Base-by-base conservation (phyloP, 2,329 filamentous ascomycete species). In the Fusarium nelsonii region DNA sequence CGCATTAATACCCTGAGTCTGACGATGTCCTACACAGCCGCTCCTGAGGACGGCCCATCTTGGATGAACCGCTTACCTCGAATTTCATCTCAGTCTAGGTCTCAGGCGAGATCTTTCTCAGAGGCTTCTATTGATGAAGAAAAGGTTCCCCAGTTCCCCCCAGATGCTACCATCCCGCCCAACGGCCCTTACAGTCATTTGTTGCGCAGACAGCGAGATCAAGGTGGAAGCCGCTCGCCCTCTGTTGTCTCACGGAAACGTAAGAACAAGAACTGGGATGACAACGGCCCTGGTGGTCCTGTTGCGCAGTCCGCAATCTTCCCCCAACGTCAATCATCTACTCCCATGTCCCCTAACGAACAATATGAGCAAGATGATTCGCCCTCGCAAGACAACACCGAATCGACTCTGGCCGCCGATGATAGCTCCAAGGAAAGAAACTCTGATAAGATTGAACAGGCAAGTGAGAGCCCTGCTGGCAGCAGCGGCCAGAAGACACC, bases 1-100 rank as follows among this genome's bases (percentile, higher is more conserved):
- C 94, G 92, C 65, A 99, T 99, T 87, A 98, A 98, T 81, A 98
- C 96, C 0, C 82, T 99, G 71, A 94, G 93, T 1, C 85, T 99
- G 64, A 97, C 96, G 57, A 92, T 99, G 88, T 97, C 96, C 0
- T 99, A 98, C 82, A 99, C 96, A 1, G 89, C 91, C 65, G 94
- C 91, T 18, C 92, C 92, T 51, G 95, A 97, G 58, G 93, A 97
- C 36, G 93, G 94, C 0, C 92, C 94, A 4, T 90, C 90, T 3
- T 99, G 96, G 96, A 97, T 98, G 92, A 96, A 97, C 72, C 88
- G 96, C 55, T 84, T 99, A 43, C 96, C 96, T 7, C 80, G 91
- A 77, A 86, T 90, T 69, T 84, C 88, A 50, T 87, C 88, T 0
- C 84, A 85, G 62, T 90, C 88, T 34, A 91, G 93, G 69, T 97